A percentile compares a stretch with the other conserved stretches of the same genome.
Evolutionary conservation across 192 early-diverging fungal species (phyloP).

Genomic region (Coemansia sp.): DNA sequence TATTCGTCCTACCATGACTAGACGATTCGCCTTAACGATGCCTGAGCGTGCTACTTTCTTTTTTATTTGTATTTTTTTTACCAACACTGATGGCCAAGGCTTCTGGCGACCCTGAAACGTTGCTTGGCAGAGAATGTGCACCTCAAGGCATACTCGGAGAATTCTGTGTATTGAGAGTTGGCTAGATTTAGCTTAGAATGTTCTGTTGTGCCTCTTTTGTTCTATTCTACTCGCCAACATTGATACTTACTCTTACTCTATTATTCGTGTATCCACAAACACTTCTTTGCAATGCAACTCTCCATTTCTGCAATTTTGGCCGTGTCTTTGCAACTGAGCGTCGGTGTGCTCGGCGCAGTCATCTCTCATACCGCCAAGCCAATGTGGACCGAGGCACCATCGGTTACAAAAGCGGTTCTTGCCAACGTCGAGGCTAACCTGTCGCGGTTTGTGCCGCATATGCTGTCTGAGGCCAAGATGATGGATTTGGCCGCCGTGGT

Average conservation of each 20-base stretch:
- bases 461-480: conserved; percentile 24
- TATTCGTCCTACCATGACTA: conserved; percentile 20
- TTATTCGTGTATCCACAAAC: not conserved
- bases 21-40: not conserved
- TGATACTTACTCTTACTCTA: not conserved
- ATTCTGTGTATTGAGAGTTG: not conserved
- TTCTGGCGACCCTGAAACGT: conserved; percentile 2
- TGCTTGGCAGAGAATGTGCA: conserved; percentile 10
- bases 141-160: not conserved
- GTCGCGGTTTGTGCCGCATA: conserved; percentile 32
- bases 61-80: conserved; percentile 9
- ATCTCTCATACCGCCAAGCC: not conserved
- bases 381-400: not conserved
- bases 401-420: conserved; percentile 15
- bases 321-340: not conserved
- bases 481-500: conserved; percentile 11
- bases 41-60: not conserved
- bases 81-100: not conserved
- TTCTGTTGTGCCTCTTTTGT: not conserved
- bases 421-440: conserved; percentile 35
- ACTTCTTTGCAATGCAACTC: not conserved
- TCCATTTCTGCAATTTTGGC: not conserved
- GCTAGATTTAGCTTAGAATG: not conserved
- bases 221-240: not conserved
- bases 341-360: conserved; percentile 1